phyloP scores from a whole-genome alignment of 305 asterid species.

The Galium porrigens region DNA sequence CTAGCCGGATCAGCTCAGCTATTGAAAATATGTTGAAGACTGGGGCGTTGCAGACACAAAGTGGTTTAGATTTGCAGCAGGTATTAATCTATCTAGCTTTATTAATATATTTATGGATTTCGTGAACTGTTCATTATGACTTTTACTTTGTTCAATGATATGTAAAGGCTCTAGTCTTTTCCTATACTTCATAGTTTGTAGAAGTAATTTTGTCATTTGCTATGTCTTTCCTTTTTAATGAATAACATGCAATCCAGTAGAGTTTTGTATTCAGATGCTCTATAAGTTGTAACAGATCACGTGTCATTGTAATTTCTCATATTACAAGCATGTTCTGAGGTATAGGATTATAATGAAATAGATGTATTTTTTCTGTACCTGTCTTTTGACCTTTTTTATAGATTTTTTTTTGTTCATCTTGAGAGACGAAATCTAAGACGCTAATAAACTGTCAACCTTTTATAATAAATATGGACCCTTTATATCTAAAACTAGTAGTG shows the following conservation, averaged over 20 bases:
- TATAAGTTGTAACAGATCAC: background rate
- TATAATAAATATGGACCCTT: too few relatives aligned
- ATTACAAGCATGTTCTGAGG: background rate
- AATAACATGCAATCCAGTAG: background rate
- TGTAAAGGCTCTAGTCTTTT: background rate
- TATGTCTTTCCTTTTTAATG: background rate
- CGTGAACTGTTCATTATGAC: background rate
- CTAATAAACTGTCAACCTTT: too few relatives aligned
- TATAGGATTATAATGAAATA: background rate
- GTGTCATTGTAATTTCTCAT: background rate
- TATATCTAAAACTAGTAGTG: too few relatives aligned
- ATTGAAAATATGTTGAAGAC: slow-evolving; percentile 80
- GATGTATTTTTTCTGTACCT: background rate
- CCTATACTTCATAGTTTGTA: background rate
- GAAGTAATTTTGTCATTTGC: background rate
- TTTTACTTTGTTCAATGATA: background rate
- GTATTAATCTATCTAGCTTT: slow-evolving; percentile 24
- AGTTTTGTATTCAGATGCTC: background rate
- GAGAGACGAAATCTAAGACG: too few relatives aligned
- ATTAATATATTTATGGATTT: background rate
- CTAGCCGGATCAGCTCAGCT: slow-evolving; percentile 49
- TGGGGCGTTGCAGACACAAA: slow-evolving; percentile 51
- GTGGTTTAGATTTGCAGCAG: slow-evolving; percentile 87
- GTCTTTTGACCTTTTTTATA: background rate
- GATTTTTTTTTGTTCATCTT: background rate